These are phyloP conservation scores for Thermothielavioides terrestris DNA, from an alignment of 495 filamentous ascomycete species.

Conservation along the genomic window DNA sequence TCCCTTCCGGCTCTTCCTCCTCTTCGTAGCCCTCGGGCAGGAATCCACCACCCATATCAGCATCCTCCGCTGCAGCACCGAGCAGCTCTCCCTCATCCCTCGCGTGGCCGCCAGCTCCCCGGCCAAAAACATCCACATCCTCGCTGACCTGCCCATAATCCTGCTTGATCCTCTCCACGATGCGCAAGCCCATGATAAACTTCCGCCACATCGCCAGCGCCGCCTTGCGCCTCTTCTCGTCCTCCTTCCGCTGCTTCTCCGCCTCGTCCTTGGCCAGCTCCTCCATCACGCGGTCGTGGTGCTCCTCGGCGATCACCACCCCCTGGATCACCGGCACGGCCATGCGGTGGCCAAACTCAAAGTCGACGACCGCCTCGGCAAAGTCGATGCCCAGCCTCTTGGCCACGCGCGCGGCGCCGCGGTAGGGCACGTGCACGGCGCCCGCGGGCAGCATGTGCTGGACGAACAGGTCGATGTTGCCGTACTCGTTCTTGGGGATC, in stretches of 20 bases:
- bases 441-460: constrained; percentile 83
- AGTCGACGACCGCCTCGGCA: constrained; percentile 91
- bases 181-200: constrained; percentile 74
- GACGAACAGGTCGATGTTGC: constrained; percentile 94
- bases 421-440: constrained; percentile 75
- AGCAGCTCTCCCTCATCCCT: constrained; percentile 14
- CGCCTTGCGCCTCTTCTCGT: constrained; percentile 68
- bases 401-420: constrained; percentile 68
- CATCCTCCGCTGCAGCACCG: constrained; percentile 20
- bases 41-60: constrained; percentile 49
- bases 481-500: constrained; percentile 91
- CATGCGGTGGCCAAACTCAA: constrained; percentile 90
- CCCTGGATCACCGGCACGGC: constrained; percentile 88
- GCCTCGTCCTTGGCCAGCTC: constrained; percentile 75
- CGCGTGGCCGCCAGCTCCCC: constrained; percentile 12
- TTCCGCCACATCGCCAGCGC: constrained; percentile 76
- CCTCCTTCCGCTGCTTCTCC: constrained; percentile 68
- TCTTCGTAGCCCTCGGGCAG: constrained; percentile 43
- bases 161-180: constrained; percentile 65
- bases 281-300: constrained; percentile 65
- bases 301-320: constrained; percentile 76
- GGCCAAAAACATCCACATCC: constrained; percentile 33
- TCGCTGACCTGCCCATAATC: constrained; percentile 60
- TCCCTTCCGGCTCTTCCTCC: constrained; percentile 23
- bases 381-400: constrained; percentile 78